Evolutionary conservation across 345 rosid genomes (phyloP), one percentile per base, ranked within the genome.

Genomic region (Bruguiera gymnorhiza): DNA sequence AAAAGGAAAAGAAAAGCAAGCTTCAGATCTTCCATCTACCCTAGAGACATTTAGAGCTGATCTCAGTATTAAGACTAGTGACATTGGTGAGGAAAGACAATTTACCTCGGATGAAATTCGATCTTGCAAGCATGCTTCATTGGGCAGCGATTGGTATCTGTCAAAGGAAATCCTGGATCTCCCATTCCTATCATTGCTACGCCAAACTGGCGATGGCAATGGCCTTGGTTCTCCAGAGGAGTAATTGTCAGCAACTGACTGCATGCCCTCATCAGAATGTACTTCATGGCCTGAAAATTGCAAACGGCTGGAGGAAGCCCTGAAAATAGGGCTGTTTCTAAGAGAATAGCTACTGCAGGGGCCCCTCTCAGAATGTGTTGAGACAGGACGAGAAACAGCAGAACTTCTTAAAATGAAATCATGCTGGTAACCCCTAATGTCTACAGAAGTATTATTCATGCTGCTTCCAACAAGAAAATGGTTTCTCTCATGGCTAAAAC

Each of bases 401-500:
- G 48, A 39, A 10, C 16, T 37, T 37, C 43, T 78, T 36, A 77
- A 81, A 62, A 73, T 57, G 34, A 79, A 67, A 75, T 82, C 92
- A 70, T 80, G 86, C 68, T 84, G 84, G 71, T 74, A 81, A 63
- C 81, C 78, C 56, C 84, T 81, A 31, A 72, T 30, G 58, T 88
- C 93, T 43, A 70, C 62, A 15, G 84, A 68, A 24, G 85, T 75
- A 80, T 74, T 77, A 69, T 64, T 66, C 68, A 67, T 65, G 78
- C 76, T 78, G 68, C 80, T 84, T 66, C 79, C 81, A 69, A 76
- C 78, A 37, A 73, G 73, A 60, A 82, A 80, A 62, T 67, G 81
- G 75, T 74, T 81, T 46, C 77, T 59, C 75, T 89, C 89, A 46
- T 80, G 86, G 80, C 63, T 76, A 73, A 76, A 83, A 64, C 84